These are phyloP conservation scores for Psilocybe cubensis DNA, from an alignment of 768 basidiomycete genomes.

Conservation along the genomic window DNA sequence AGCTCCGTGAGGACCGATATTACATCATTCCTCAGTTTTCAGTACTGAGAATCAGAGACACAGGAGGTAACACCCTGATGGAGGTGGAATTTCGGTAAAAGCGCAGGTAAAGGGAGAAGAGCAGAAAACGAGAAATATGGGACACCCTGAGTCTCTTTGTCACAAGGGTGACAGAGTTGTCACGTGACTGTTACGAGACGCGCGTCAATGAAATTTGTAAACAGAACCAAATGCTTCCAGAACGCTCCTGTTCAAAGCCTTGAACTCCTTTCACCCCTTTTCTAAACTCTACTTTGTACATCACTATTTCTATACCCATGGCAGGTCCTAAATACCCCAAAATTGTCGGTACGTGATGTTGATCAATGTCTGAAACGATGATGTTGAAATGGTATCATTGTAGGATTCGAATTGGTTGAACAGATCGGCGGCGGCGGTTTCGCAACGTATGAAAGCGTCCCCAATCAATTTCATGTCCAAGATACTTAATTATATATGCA, in stretches of 20 bases:
- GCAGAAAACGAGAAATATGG: not conserved
- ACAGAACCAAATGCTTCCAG: not conserved
- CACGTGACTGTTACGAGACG: constrained; percentile 2
- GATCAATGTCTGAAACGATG: not conserved
- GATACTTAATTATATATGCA: constrained; percentile 29
- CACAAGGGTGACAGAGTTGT: not conserved
- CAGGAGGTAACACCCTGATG: not conserved
- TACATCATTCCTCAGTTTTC: too few relatives aligned
- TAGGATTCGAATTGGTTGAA: constrained; percentile 73
- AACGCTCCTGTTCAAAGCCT: not conserved
- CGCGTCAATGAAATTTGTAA: not conserved
- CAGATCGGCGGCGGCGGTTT: constrained; percentile 90
- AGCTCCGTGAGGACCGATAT: too few relatives aligned
- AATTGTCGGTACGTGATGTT: constrained; percentile 37
- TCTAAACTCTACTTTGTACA: not conserved
- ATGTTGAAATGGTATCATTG: not conserved
- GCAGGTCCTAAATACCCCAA: constrained; percentile 40
- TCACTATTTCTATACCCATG: constrained; percentile 18
- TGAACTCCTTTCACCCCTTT: not conserved
- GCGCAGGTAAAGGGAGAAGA: not conserved
- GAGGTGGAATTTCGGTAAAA: not conserved
- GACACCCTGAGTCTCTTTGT: not conserved
- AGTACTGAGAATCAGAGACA: too few relatives aligned
- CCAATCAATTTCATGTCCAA: not conserved
- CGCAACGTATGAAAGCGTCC: constrained; percentile 61